phyloP scores from a whole-genome alignment of 2,329 filamentous ascomycete genomes.

The Bipolaris cookei region DNA sequence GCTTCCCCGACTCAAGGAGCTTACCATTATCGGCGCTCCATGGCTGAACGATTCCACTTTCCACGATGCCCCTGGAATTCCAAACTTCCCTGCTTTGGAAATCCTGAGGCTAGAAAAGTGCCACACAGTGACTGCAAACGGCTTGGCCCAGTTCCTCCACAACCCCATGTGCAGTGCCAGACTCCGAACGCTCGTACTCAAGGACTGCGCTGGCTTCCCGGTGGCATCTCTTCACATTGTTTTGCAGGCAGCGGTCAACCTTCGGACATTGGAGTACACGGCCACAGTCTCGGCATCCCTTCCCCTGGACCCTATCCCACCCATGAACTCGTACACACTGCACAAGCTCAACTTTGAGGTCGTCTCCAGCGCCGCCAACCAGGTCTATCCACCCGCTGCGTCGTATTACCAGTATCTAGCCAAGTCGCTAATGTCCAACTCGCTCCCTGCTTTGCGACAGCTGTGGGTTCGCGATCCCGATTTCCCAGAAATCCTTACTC shows the following conservation, averaged over 20 bases:
- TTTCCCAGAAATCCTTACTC: constrained; percentile 80
- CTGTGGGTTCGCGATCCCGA: constrained; percentile 86
- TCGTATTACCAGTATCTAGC: constrained; percentile 87
- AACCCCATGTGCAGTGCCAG: constrained; percentile 61
- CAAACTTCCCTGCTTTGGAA: constrained; percentile 75
- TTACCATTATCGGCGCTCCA: constrained; percentile 74
- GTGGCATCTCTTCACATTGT: constrained; percentile 67
- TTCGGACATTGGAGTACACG: constrained; percentile 65
- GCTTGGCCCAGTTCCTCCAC: constrained; percentile 72
- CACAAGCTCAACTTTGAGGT: constrained; percentile 83
- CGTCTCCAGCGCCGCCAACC: constrained; percentile 64
- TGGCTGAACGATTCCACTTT: constrained; percentile 82
- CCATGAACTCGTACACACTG: constrained; percentile 72
- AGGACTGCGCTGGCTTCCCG: constrained; percentile 70
- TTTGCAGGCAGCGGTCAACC: constrained; percentile 62
- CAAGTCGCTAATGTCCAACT: constrained; percentile 77
- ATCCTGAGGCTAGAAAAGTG: constrained; percentile 75
- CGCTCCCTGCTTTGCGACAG: constrained; percentile 73
- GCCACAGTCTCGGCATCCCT: constrained; percentile 64
- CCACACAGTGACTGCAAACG: constrained; percentile 73
- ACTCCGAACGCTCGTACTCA: constrained; percentile 72
- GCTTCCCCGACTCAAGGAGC: constrained; percentile 70
- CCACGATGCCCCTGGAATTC: constrained; percentile 67
- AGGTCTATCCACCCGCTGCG: constrained; percentile 59
- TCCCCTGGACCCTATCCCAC: constrained; percentile 63